Evolutionary conservation across 495 filamentous ascomycete genomes (phyloP).

Genomic region (Staphylotrichum tortipilum): DNA sequence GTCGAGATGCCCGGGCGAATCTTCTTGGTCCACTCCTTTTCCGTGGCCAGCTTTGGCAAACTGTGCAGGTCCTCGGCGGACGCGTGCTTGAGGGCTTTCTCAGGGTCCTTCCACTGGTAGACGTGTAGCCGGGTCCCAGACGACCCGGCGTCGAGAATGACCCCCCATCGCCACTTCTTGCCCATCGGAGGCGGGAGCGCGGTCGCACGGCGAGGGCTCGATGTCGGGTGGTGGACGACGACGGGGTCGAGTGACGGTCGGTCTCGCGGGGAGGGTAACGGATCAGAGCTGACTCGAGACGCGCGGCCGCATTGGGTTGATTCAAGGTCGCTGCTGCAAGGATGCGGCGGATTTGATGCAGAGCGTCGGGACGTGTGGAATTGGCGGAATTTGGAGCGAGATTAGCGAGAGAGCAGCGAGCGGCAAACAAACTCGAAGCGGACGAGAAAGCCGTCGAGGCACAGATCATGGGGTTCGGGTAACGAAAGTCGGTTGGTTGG

Average conservation of each 20-base stretch:
- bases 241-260: not conserved
- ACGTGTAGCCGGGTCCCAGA: constrained; percentile 86
- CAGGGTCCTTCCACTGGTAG: constrained; percentile 80
- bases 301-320: constrained; percentile 1
- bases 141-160: constrained; percentile 56
- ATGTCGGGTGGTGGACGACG: not conserved
- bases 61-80: constrained; percentile 52
- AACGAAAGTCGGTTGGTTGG: constrained; percentile 24
- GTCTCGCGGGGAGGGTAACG: not conserved
- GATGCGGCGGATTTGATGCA: not conserved
- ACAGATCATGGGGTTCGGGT: constrained; percentile 4
- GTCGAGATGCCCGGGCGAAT: constrained; percentile 87
- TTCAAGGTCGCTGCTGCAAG: not conserved
- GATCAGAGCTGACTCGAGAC: not conserved
- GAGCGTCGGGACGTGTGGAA: no score
- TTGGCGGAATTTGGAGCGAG: no score
- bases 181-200: not conserved
- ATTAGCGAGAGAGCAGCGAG: not conserved
- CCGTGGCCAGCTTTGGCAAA: constrained; percentile 71
- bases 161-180: constrained; percentile 42
- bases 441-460: constrained; percentile 14
- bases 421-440: not conserved
- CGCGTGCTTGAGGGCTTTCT: constrained; percentile 54
- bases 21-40: constrained; percentile 87
- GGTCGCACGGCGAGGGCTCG: not conserved